Base-by-base conservation (phyloP, 139 green algal genomes). In the Chlamydomonas sp. region DNA sequence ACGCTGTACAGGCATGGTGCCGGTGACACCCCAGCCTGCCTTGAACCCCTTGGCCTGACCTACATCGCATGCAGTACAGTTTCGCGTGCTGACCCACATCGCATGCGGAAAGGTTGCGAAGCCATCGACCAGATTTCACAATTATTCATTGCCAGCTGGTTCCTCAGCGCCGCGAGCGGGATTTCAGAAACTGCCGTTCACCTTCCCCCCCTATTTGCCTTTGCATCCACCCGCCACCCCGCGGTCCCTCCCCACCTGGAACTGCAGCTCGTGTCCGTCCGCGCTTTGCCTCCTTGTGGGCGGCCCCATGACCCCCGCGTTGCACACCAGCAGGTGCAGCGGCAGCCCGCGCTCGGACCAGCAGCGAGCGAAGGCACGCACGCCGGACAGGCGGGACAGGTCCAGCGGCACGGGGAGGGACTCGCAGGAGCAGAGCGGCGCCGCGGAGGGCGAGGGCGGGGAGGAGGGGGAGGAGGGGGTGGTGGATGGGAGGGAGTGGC, bases 201-300 rank as follows among this genome's bases (percentile, higher is more conserved):
- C 31, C 31, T 49, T 49, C 31, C 31, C 31, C 31, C 31, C 31
- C 31, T 49, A 49, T 49, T 49, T 69, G 9, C 0, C 64, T 10
- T 10, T 12, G 64, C 64, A 12, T 12, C 64, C 64, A 1, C 9
- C 9, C 9, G 10, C 9, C 64, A 17, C 10, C 64, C 9, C 64
- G 0, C 64, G 64, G 10, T 10, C 64, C 64, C 64, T 17, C 8
- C 73, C 4, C 63, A 96, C 94, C 91, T 97, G 95, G 78, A 97
- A 96, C 83, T 97, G 95, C 86, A 92, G 86, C 83, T 97, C 95
- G 18, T 94, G 89, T n/a, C 93, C 94, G 67, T 97, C 94, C 8
- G 88, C 49, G 0, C 92, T 94, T 7, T 90, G 57, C 14, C 87
- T n/a, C 5, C 91, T 86, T 17, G 88, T 17, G 0, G 90, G 86